Conservation (phyloP, 768 basidiomycete species). For the Gloeophyllum trabeum region DNA sequence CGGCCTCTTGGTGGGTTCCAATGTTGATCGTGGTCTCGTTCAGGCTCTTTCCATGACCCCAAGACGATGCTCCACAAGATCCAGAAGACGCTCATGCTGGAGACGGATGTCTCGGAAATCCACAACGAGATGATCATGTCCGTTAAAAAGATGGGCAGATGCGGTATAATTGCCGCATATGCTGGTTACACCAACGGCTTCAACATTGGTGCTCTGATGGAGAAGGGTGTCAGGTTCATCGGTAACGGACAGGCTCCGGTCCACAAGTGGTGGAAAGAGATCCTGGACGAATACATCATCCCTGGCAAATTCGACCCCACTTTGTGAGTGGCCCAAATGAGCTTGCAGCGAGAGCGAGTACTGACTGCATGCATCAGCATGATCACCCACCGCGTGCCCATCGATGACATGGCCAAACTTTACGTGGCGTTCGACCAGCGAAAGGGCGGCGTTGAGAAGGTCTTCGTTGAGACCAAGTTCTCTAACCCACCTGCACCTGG, state of each 20-base stretch:
- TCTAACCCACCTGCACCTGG: constrained; percentile 32
- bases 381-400: constrained; percentile 42
- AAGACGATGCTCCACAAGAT: constrained; percentile 55
- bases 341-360: neutral
- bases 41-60: constrained; percentile 60
- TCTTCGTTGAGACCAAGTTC: constrained; percentile 62
- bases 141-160: constrained; percentile 36
- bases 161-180: constrained; percentile 62
- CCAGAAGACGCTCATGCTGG: constrained; percentile 60
- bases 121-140: constrained; percentile 37
- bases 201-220: constrained; percentile 68
- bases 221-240: constrained; percentile 61
- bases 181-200: constrained; percentile 56
- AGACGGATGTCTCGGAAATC: constrained; percentile 65
- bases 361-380: constrained; percentile 20
- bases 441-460: constrained; percentile 48
- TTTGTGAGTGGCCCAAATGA: constrained; percentile 28
- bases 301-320: constrained; percentile 56
- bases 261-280: constrained; percentile 63
- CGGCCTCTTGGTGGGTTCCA: constrained; percentile 2
- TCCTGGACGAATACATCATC: constrained; percentile 52
- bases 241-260: constrained; percentile 72
- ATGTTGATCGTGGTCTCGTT: neutral
- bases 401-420: constrained; percentile 58
- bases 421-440: constrained; percentile 57